Evolutionary conservation across 768 basidiomycete species (phyloP), one percentile per base, ranked within the genome.

Genomic region (Lactarius quietus): DNA sequence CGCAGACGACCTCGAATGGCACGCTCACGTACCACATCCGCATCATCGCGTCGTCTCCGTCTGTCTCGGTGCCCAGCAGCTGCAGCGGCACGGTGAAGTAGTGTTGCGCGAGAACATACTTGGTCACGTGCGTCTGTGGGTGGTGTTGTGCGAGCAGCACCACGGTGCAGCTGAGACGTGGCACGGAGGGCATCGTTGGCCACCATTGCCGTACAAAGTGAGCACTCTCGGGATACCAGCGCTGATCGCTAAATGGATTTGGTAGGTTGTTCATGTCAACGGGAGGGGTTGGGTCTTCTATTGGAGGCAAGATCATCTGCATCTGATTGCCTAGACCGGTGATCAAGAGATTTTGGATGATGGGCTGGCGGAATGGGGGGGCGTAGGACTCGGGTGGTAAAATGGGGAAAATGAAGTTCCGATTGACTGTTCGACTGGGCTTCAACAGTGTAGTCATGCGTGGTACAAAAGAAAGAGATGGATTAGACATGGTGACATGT

Each of bases 201-300:
- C 89, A 90, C 89, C 89, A 90, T 66, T 90, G 89, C 14, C 89
- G 83, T 6, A 90, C 88, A 65, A 90, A 90, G 74, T 90, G 88
- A 0, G 87, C 88, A 57, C 82, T 84, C 71, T 89, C 88, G 17
- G 88, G 87, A 67, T 84, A 86, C 88, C 87, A 90, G 0, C 82
- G 80, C 0, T 86, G 86, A 70, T 81, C 83, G 0, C 86, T 86
- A 73, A 83, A 89, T 1, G 88, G 88, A 64, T 88, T 88, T 0
- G 78, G 77, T 33, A 59, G 58, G 18, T 39, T 51, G 31, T 56
- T 48, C 35, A 36, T 33, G 23, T 67, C 66, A 0, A 29, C 12
- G 15, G 62, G 53, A 2, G 58, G 57, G 5, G 53, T 58, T n/a
- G 67, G 59, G 18, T 57, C 54, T 3, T 59, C 59, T 6, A 60